These are phyloP conservation scores for Aegilops speltoides DNA, from an alignment of 176 grass and related monocot genomes.

Conservation along the genomic window DNA sequence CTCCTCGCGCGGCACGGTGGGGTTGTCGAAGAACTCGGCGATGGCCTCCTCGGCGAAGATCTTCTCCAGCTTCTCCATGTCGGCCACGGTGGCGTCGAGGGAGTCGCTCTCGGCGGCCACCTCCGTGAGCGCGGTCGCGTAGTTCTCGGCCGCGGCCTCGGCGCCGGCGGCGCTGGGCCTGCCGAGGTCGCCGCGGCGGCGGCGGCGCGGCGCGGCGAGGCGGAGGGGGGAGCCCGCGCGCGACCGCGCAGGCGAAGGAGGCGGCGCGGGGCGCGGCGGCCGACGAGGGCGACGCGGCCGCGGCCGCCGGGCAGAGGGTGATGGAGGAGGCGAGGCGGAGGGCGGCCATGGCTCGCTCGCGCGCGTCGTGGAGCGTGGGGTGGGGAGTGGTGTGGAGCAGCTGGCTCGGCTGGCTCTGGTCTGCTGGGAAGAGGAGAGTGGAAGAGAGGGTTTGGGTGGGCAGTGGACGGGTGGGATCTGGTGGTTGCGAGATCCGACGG, in stretches of 20 bases:
- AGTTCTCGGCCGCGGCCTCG: slow-evolving; percentile 44
- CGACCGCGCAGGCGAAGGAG: slow-evolving; percentile 27
- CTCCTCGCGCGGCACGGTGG: slow-evolving; percentile 57
- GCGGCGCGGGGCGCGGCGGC: slow-evolving; percentile 16
- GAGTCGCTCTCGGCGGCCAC: slow-evolving; percentile 47
- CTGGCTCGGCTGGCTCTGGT: slow-evolving; percentile 7
- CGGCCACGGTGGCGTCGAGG: slow-evolving; percentile 56
- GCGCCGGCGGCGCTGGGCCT: slow-evolving; percentile 25
- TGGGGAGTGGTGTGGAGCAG: slow-evolving; percentile 23
- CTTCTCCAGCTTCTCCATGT: slow-evolving; percentile 73
- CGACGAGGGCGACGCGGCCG: slow-evolving; percentile 23
- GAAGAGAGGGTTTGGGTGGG: slow-evolving; percentile 30
- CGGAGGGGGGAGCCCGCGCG: slow-evolving; percentile 44
- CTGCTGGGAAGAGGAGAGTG: slow-evolving; percentile 1
- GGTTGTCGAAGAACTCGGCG: slow-evolving; percentile 82
- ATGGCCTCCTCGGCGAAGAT: slow-evolving; percentile 65
- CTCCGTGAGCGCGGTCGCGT: slow-evolving; percentile 70
- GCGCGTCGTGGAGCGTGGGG: slow-evolving; percentile 30
- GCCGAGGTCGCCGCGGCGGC: slow-evolving; percentile 43
- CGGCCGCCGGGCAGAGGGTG: slow-evolving; percentile 39
- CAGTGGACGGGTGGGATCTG: neutral
- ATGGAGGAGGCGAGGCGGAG: slow-evolving; percentile 47
- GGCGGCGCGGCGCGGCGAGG: slow-evolving; percentile 33
- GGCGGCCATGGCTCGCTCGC: slow-evolving; percentile 27
- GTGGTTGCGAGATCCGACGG: slow-evolving; percentile 19